Evolutionary conservation across 129 eudicot species (phyloP).

Genomic region (Calendula officinalis): DNA sequence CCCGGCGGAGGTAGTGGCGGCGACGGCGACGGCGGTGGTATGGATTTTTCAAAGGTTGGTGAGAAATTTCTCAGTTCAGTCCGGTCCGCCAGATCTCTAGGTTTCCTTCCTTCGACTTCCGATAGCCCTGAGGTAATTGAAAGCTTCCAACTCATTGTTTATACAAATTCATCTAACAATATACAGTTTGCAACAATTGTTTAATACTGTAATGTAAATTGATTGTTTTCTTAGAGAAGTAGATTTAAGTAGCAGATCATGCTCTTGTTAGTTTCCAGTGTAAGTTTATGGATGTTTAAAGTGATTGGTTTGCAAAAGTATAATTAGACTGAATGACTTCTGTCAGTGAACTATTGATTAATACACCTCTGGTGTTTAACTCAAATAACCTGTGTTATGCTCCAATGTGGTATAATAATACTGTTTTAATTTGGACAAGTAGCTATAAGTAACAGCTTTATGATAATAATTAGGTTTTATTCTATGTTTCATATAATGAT

Average conservation of each 20-base stretch:
- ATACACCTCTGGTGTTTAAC: slow-evolving; percentile 1
- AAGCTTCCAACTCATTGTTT: background rate
- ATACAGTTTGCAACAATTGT: background rate
- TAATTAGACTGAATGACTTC: background rate
- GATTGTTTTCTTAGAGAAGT: background rate
- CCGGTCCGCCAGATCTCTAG: slow-evolving; percentile 89
- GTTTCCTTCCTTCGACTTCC: slow-evolving; percentile 64
- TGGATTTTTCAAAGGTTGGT: slow-evolving; percentile 97
- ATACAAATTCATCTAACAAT: background rate
- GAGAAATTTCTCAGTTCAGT: slow-evolving; percentile 93
- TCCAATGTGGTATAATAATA: background rate
- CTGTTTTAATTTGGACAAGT: slow-evolving; percentile 13
- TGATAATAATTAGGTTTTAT: slow-evolving; percentile 10
- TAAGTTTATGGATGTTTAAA: background rate
- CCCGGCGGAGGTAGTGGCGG: slow-evolving; percentile 39
- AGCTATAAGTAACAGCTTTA: slow-evolving; percentile 14
- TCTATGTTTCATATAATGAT: slow-evolving; percentile 4
- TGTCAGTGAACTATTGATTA: slow-evolving; percentile 2
- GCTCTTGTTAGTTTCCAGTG: background rate
- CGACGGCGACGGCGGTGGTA: slow-evolving; percentile 30
- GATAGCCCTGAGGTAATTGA: slow-evolving; percentile 87
- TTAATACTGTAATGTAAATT: background rate
- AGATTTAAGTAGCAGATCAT: slow-evolving; percentile 21
- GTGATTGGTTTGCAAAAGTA: background rate
- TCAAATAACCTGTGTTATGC: slow-evolving; percentile 9